Evolutionary conservation across 2,329 filamentous ascomycete genomes (phyloP).

Genomic region (Beauveria asiatica): DNA sequence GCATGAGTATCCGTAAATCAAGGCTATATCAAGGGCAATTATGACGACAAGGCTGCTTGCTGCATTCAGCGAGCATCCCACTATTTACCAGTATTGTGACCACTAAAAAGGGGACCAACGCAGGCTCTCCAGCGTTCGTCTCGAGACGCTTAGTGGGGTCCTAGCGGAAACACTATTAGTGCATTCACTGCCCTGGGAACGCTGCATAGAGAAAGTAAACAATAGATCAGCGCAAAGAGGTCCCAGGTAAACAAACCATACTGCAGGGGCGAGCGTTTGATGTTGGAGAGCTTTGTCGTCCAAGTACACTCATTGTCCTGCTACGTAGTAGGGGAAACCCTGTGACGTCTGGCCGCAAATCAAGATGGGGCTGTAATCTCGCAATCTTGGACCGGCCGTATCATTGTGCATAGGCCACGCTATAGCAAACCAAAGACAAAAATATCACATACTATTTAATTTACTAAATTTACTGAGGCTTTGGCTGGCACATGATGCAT

Average conservation of each 20-base stretch:
- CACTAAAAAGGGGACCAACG: background rate
- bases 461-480: too few relatives aligned
- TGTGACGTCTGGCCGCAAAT: background rate
- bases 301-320: background rate
- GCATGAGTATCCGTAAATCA: background rate
- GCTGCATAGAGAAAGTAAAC: constrained; percentile 1
- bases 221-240: background rate
- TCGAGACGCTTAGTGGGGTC: background rate
- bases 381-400: background rate
- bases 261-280: background rate
- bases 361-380: too few relatives aligned
- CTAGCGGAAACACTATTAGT: background rate
- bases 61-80: background rate
- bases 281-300: background rate
- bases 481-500: background rate
- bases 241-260: background rate
- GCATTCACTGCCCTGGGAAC: background rate
- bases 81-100: background rate
- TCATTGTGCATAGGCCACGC: background rate
- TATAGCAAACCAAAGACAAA: background rate
- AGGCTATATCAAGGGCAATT: background rate
- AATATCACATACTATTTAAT: background rate
- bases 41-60: background rate
- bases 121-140: background rate
- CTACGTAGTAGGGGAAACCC: background rate